Base-by-base conservation (phyloP, 192 early-diverging fungal species). In the Paraglomus brasilianum region DNA sequence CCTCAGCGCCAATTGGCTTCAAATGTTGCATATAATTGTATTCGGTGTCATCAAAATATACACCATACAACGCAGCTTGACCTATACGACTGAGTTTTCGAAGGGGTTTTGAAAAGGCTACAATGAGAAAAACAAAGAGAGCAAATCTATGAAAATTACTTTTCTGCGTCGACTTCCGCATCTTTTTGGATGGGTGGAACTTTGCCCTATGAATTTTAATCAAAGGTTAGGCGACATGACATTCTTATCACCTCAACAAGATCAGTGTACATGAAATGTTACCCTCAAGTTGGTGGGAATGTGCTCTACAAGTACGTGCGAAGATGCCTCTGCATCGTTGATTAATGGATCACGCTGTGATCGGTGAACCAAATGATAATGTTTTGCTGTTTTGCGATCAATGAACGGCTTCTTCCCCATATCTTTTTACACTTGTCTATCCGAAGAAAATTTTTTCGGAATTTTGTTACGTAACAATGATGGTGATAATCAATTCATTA, bases 11-110 rank as follows among this genome's bases (percentile, higher is more conserved):
- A 19, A 98, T 93, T 38, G 81, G 74, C 45, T 88, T 88, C 74
- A 99, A 82, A 66, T 99, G 96, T 81, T 97, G 85, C 64, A 89
- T 85, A 78, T 99, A 98, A 77, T 99, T 92, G 77, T 98, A 99
- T 42, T 93, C 83, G 59, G 85, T 81, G 77, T 99, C 94, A 67
- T 92, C 90, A 75, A 92, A 93, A 67, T 91, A 94, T 47, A 97
- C 82, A 65, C 97, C 96, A 69, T 93, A 90, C 60, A 95, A 74
- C 5, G 97, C 90, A 5, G 95, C 90, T 74, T 92, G 72, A 10
- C 91, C 88, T 24, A 84, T 80, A 43, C 73, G 73, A 62, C 80
- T 82, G 9, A 14, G 43, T 38, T 52, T 5, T 39, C 22, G 15
- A 7, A 40, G 56, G 8, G 24, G 14, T 2, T 17, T 4, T 61